These are phyloP conservation scores for Penicillium fimorum DNA, from an alignment of 495 filamentous ascomycete genomes.

Conservation along the genomic window DNA sequence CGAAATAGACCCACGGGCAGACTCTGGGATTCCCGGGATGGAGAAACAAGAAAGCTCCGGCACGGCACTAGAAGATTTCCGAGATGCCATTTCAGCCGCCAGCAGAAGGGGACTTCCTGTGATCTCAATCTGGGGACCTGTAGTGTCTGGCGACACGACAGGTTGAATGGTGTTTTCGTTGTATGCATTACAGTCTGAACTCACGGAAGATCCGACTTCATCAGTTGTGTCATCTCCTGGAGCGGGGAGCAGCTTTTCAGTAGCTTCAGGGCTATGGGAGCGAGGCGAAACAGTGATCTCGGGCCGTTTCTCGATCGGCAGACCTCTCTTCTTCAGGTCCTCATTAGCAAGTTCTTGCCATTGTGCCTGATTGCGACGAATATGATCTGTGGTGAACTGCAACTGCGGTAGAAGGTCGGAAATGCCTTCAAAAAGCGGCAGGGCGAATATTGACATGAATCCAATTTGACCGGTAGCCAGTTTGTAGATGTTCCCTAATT, in stretches of 20 bases:
- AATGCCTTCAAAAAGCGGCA: conserved; percentile 83
- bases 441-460: conserved; percentile 95
- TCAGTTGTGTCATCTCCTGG: conserved; percentile 9
- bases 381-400: conserved; percentile 76
- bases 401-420: conserved; percentile 80
- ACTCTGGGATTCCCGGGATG: conserved; percentile 23
- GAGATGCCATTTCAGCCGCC: conserved; percentile 23
- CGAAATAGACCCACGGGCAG: conserved; percentile 16
- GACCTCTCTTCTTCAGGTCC: conserved; percentile 35
- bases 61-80: conserved; percentile 40
- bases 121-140: conserved; percentile 44
- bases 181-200: conserved; percentile 19
- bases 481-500: conserved; percentile 74
- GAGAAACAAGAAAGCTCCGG: conserved; percentile 35
- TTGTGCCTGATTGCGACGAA: conserved; percentile 66
- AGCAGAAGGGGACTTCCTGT: conserved; percentile 27
- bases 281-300: conserved; percentile 38
- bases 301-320: conserved; percentile 23
- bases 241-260: conserved; percentile 5
- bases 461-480: conserved; percentile 85
- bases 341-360: conserved; percentile 70
- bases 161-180: conserved; percentile 42
- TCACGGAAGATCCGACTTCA: conserved; percentile 21
- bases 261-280: conserved; percentile 34
- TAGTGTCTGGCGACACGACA: conserved; percentile 41